Conservation (phyloP, 805 yeast genomes). For the Nakazawaea anatomiae region DNA sequence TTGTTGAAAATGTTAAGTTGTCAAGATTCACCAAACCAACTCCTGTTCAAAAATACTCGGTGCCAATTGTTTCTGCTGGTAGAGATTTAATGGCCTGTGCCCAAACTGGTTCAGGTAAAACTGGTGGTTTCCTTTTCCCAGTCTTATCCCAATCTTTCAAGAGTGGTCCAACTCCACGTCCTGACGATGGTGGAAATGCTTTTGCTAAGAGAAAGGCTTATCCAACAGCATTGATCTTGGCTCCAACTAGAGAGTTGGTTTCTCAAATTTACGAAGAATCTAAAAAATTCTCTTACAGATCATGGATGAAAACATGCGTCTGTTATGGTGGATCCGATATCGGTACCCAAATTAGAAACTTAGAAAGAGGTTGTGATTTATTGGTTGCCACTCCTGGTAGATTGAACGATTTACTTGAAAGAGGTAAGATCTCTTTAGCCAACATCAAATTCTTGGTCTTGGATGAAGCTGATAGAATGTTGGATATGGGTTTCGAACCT, state of each 20-base stretch:
- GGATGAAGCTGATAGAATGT: constrained; percentile 99
- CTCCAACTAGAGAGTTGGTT: constrained; percentile 99
- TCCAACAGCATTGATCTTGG: constrained; percentile 94
- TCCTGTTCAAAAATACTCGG: constrained; percentile 91
- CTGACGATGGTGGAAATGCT: constrained; percentile 32
- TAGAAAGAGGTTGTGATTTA: constrained; percentile 91
- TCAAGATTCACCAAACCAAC: constrained; percentile 96
- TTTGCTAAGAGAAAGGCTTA: constrained; percentile 71
- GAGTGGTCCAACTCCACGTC: constrained; percentile 72
- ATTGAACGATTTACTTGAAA: constrained; percentile 89
- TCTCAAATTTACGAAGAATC: constrained; percentile 96
- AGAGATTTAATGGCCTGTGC: constrained; percentile 97
- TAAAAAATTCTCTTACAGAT: constrained; percentile 91
- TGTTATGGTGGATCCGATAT: constrained; percentile 99
- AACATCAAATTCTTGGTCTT: constrained; percentile 91
- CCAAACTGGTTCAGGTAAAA: constrained; percentile 98
- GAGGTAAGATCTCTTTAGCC: constrained; percentile 85
- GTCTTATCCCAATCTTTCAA: constrained; percentile 86
- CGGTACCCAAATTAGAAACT: constrained; percentile 76
- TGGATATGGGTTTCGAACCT: constrained; percentile 99
- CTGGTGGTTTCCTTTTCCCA: constrained; percentile 99
- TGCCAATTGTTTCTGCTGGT: constrained; percentile 83
- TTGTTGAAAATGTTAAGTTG: constrained; percentile 79
- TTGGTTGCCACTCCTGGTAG: constrained; percentile 99
- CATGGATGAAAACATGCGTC: constrained; percentile 96